Percentiles rank a stretch among this genome's conserved stretches.
Conservation (phyloP, 2,329 filamentous ascomycete genomes). For the Xylariaceae sp. region DNA sequence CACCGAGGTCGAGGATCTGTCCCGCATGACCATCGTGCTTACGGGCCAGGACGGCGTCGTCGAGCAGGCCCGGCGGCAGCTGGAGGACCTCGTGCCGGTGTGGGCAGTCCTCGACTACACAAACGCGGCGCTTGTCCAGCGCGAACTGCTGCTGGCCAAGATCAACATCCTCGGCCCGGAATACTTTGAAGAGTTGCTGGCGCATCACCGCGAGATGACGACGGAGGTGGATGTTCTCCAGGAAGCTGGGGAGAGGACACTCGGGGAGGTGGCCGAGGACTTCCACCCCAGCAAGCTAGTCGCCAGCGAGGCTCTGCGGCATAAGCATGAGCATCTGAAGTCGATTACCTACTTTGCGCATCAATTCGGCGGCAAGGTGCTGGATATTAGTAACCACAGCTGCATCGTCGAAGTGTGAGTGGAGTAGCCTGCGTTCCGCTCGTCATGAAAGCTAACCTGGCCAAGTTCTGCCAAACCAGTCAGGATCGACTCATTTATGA, state of each 20-base stretch:
- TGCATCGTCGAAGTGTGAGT: conserved; percentile 96
- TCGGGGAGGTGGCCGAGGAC: conserved; percentile 50
- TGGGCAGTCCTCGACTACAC: conserved; percentile 99
- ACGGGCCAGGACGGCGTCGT: conserved; percentile 95
- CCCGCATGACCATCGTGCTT: conserved; percentile 97
- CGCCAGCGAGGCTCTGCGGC: conserved; percentile 78
- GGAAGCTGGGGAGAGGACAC: conserved; percentile 29
- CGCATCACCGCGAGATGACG: conserved; percentile 87
- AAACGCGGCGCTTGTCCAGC: conserved; percentile 82
- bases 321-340: conserved; percentile 96
- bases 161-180: conserved; percentile 94
- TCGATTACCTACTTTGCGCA: conserved; percentile 94
- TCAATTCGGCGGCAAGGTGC: conserved; percentile 94
- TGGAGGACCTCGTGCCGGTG: conserved; percentile 94
- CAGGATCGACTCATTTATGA: conserved; percentile 96
- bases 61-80: conserved; percentile 88
- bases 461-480: conserved; percentile 79
- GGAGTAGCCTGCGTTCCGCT: background rate
- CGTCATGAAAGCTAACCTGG: conserved; percentile 13
- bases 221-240: conserved; percentile 37
- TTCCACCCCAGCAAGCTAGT: conserved; percentile 88
- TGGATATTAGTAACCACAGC: conserved; percentile 97
- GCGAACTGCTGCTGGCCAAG: conserved; percentile 91
- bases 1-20: conserved; percentile 93
- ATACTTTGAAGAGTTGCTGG: conserved; percentile 94